Evolutionary conservation across 768 basidiomycete genomes (phyloP).

Genomic region (Kwoniella europaea): DNA sequence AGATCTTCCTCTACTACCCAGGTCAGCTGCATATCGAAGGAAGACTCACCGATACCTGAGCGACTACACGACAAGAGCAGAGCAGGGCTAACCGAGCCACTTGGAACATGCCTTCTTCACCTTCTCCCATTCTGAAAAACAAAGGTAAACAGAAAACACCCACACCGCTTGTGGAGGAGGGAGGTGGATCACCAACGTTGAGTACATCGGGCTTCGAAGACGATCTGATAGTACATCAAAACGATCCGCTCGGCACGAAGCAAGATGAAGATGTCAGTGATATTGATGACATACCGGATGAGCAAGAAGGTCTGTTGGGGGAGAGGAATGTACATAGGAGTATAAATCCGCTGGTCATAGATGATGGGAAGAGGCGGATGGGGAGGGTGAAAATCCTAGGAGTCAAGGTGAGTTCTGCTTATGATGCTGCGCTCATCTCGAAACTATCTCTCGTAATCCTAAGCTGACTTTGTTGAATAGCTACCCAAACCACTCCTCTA

Average conservation of each 20-base stretch:
- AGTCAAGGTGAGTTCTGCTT: slow-evolving; percentile 5
- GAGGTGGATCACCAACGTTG: slow-evolving; percentile 9
- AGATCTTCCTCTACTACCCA: not conserved
- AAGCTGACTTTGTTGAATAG: slow-evolving; percentile 6
- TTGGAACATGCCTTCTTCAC: not conserved
- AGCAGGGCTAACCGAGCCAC: too few species aligned
- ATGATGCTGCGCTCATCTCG: too few species aligned
- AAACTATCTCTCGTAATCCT: too few species aligned
- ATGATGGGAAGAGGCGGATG: not conserved
- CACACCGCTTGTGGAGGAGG: slow-evolving; percentile 5
- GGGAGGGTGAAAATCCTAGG: slow-evolving; percentile 17
- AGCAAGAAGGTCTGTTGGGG: slow-evolving; percentile 6
- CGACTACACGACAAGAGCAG: too few species aligned
- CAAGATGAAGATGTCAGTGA: not conserved
- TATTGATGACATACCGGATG: not conserved
- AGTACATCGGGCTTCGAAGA: slow-evolving; percentile 14
- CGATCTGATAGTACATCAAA: slow-evolving; percentile 1
- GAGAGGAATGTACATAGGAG: not conserved
- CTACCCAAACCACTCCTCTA: slow-evolving; percentile 29
- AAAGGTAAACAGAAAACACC: slow-evolving; percentile 9
- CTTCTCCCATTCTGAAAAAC: not conserved
- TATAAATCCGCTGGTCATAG: not conserved
- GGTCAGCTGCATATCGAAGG: too few species aligned
- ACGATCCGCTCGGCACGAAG: not conserved
- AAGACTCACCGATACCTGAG: too few species aligned